Conservation (phyloP, 2,329 filamentous ascomycete genomes). For the Cadophora sp. region DNA sequence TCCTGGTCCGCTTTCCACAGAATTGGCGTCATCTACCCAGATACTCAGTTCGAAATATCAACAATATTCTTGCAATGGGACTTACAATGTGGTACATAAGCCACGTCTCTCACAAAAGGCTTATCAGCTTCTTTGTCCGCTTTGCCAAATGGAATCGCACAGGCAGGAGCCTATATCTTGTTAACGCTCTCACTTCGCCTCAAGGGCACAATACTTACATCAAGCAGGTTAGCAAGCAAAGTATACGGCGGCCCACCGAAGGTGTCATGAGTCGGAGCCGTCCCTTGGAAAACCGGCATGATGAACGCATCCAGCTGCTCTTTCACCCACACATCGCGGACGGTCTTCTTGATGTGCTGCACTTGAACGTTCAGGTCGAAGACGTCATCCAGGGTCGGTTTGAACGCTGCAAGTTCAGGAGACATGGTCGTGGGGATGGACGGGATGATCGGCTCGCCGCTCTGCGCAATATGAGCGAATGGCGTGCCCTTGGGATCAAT, state of each 20-base stretch:
- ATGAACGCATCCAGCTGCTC: conserved; percentile 37
- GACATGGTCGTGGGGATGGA: conserved; percentile 46
- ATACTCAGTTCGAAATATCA: not conserved
- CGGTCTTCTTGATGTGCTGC: conserved; percentile 43
- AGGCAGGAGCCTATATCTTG: conserved; percentile 55
- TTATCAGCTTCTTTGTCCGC: conserved; percentile 51
- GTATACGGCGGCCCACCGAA: conserved; percentile 57
- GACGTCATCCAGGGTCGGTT: conserved; percentile 11
- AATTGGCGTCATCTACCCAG: conserved; percentile 16
- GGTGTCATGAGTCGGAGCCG: conserved; percentile 58
- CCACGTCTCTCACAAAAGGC: conserved; percentile 18
- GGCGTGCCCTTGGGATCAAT: conserved; percentile 24
- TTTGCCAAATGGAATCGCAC: conserved; percentile 54
- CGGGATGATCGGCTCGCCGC: conserved; percentile 53
- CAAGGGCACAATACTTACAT: conserved; percentile 49
- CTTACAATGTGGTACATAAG: conserved; percentile 23
- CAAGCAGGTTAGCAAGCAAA: conserved; percentile 57
- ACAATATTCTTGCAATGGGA: not conserved
- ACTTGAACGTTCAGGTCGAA: conserved; percentile 28
- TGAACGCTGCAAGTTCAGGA: conserved; percentile 32
- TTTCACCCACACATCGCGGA: conserved; percentile 52
- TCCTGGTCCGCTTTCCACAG: conserved; percentile 14
- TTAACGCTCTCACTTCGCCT: not conserved
- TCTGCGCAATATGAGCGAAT: conserved; percentile 14
- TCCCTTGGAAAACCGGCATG: conserved; percentile 49